A percentile compares a stretch with the other conserved stretches of the same genome.
Conservation (phyloP, 306 rosid species). For the Psophocarpus tetragonolobus region DNA sequence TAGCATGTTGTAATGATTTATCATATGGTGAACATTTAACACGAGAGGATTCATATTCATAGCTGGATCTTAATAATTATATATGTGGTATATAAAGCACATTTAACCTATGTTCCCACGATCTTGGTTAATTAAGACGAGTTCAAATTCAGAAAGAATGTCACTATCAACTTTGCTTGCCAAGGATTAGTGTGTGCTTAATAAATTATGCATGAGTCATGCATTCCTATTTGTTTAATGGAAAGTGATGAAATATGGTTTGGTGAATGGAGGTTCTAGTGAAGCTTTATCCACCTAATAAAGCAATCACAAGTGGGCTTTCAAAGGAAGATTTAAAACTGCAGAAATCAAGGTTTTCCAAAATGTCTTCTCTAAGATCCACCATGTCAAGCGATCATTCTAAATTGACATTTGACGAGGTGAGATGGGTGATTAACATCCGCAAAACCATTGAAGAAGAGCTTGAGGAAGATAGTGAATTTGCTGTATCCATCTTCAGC, state of each 20-base stretch:
- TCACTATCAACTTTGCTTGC: background rate
- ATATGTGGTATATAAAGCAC: slow-evolving; percentile 1
- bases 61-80: too few species aligned
- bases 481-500: slow-evolving; percentile 61
- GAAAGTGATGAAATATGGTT: background rate
- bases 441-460: slow-evolving; percentile 65
- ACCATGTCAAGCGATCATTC: slow-evolving; percentile 36
- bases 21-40: too few species aligned
- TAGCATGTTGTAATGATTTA: too few species aligned
- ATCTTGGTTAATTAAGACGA: background rate
- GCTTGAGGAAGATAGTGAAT: slow-evolving; percentile 51
- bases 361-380: slow-evolving; percentile 40
- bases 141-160: slow-evolving; percentile 18
- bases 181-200: background rate
- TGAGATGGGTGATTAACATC: slow-evolving; percentile 61
- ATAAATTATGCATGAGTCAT: slow-evolving; percentile 23
- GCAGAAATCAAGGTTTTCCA: background rate
- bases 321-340: background rate
- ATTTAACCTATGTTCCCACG: slow-evolving; percentile 26
- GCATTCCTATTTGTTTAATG: slow-evolving; percentile 24
- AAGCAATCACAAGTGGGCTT: too few species aligned
- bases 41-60: too few species aligned
- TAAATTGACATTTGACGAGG: slow-evolving; percentile 56
- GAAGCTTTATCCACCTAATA: background rate
- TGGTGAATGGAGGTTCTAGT: background rate